A percentile compares a stretch with the other conserved stretches of the same genome.
Evolutionary conservation across 139 green algal genomes (phyloP).

Genomic region (Chlorella sp.): DNA sequence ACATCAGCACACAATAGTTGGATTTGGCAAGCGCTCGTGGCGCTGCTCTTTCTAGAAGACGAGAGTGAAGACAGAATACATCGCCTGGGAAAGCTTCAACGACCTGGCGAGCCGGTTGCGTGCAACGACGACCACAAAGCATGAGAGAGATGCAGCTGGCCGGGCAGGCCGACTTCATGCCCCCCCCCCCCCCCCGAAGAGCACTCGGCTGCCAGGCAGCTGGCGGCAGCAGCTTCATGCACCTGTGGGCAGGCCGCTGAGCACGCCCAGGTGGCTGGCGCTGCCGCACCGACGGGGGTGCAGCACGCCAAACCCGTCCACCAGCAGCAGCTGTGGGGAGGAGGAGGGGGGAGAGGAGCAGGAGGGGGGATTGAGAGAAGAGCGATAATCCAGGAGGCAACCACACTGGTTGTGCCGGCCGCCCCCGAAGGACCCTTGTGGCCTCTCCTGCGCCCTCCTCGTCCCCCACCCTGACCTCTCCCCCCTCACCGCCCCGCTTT

Average conservation of each 20-base stretch:
- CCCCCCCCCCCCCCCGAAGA: background rate
- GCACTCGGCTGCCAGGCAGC: slow-evolving; percentile 38
- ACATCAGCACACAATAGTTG: background rate
- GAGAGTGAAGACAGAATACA: too few species aligned
- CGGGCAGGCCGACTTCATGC: background rate
- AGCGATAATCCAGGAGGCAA: background rate
- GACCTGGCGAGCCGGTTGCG: background rate
- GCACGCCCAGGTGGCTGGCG: slow-evolving; percentile 73
- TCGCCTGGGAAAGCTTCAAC: too few species aligned
- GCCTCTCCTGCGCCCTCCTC: background rate
- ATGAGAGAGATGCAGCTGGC: background rate
- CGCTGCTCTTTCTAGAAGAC: background rate
- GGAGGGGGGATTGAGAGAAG: background rate
- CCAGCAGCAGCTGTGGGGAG: slow-evolving; percentile 61
- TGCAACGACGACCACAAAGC: background rate
- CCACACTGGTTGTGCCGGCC: background rate
- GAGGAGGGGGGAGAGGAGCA: background rate
- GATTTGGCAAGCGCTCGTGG: background rate
- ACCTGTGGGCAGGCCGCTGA: slow-evolving; percentile 60
- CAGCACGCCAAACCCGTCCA: slow-evolving; percentile 74
- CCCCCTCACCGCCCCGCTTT: background rate
- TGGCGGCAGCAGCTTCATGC: slow-evolving; percentile 63
- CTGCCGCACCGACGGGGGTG: slow-evolving; percentile 66
- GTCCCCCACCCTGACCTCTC: background rate
- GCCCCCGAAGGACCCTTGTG: background rate